A percentile compares a stretch with the other conserved stretches of the same genome.
phyloP scores from a whole-genome alignment of 306 rosid genomes.

The Rosa multiflora region DNA sequence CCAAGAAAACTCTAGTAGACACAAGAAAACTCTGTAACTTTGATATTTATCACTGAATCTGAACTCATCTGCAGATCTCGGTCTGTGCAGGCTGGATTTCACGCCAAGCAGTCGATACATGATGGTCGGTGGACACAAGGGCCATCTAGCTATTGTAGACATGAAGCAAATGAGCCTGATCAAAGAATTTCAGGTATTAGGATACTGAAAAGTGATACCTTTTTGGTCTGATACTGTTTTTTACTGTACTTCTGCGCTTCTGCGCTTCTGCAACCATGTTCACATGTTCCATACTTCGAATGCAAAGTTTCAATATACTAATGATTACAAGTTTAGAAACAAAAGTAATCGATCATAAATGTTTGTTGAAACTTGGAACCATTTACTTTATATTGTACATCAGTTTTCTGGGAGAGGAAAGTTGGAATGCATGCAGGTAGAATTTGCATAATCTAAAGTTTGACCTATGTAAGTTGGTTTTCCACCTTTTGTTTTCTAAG shows the following conservation, averaged over 20 bases:
- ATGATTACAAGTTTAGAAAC: neutral
- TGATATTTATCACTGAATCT: neutral
- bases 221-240: neutral
- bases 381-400: neutral
- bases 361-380: neutral
- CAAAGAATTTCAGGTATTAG: conserved; percentile 75
- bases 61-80: conserved; percentile 56
- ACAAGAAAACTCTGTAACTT: too few species aligned
- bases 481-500: neutral
- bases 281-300: neutral
- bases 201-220: neutral
- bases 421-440: neutral
- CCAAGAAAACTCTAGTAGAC: neutral
- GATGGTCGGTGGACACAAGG: conserved; percentile 79
- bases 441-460: neutral
- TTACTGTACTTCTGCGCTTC: neutral
- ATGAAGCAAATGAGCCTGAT: conserved; percentile 53
- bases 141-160: conserved; percentile 84
- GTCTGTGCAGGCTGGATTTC: conserved; percentile 80
- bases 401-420: neutral
- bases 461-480: neutral
- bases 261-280: neutral
- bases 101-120: conserved; percentile 77
- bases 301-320: neutral
- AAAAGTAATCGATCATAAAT: neutral